Evolutionary conservation across 2,329 filamentous ascomycete species (phyloP).

Genomic region (Parascedosporium putredinis): DNA sequence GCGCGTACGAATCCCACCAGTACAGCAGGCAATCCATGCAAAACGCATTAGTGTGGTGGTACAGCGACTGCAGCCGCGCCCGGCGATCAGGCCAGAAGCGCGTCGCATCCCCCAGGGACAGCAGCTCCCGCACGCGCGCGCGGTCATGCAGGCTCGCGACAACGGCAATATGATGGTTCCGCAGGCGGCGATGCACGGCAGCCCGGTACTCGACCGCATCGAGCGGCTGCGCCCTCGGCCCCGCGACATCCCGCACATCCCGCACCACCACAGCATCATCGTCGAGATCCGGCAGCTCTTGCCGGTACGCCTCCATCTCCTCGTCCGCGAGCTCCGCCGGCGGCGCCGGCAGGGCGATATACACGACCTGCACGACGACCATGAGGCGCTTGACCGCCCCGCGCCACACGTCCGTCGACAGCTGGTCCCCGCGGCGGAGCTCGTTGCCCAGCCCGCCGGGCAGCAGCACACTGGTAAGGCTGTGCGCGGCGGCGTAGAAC

Average conservation of each 20-base stretch:
- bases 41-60: constrained; percentile 4
- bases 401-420: neutral
- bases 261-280: neutral
- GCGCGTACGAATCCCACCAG: constrained; percentile 2
- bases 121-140: neutral
- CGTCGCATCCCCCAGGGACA: constrained; percentile 1
- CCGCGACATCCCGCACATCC: neutral
- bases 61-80: neutral
- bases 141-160: constrained; percentile 3
- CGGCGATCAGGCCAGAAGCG: neutral
- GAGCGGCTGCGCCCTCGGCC: neutral
- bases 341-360: neutral
- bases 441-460: neutral
- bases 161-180: constrained; percentile 2
- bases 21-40: constrained; percentile 8
- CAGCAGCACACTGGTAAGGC: neutral
- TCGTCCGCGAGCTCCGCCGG: neutral
- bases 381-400: neutral
- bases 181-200: neutral
- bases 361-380: constrained; percentile 4
- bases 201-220: neutral
- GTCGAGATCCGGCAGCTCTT: neutral
- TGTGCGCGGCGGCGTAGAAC: neutral
- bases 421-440: neutral
- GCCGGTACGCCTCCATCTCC: neutral